phyloP scores from a whole-genome alignment of 169 alveolate species.

The Babesia bovis region DNA sequence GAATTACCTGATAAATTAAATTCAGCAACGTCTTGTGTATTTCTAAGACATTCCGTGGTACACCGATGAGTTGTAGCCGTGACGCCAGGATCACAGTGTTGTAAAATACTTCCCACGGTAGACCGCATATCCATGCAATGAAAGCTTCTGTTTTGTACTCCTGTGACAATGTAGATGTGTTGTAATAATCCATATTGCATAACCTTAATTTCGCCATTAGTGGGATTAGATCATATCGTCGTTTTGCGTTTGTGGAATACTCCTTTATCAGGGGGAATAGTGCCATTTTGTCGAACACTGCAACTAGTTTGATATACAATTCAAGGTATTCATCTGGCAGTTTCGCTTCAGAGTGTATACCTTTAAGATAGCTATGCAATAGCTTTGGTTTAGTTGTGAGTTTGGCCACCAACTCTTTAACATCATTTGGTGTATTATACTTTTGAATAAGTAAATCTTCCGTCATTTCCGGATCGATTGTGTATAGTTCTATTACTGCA shows the following conservation, averaged over 20 bases:
- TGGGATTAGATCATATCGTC: too few species aligned
- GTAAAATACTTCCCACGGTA: conserved; percentile 6
- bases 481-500: conserved; percentile 12
- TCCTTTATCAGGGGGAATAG: too few species aligned
- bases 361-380: background rate
- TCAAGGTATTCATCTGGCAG: conserved; percentile 6
- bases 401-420: background rate
- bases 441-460: background rate
- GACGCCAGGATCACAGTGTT: conserved; percentile 10
- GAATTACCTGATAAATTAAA: too few species aligned
- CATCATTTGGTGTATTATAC: background rate
- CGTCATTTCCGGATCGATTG: background rate
- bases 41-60: too few species aligned
- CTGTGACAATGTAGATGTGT: too few species aligned
- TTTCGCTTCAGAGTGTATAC: background rate
- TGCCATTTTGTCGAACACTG: background rate
- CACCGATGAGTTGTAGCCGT: conserved; percentile 3
- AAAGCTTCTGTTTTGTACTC: conserved; percentile 17
- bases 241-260: too few species aligned
- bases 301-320: background rate
- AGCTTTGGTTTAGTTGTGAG: conserved; percentile 4
- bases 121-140: background rate
- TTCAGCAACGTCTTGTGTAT: too few species aligned
- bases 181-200: too few species aligned
- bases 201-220: too few species aligned